Evolutionary conservation across 2,329 filamentous ascomycete species (phyloP).

Genomic region (Pseudogymnoascus sp.): DNA sequence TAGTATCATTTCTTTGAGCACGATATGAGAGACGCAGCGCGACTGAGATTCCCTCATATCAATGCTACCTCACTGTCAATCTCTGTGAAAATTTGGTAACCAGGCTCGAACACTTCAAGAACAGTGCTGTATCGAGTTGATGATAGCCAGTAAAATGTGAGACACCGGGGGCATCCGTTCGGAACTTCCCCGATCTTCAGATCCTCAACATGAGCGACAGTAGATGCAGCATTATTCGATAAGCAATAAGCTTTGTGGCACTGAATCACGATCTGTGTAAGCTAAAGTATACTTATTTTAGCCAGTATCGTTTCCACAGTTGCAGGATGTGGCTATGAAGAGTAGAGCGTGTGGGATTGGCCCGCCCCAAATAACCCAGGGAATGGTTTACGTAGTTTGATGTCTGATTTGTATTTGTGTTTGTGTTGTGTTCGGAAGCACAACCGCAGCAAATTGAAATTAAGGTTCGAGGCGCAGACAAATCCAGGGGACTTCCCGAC

Average conservation of each 20-base stretch:
- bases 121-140: background rate
- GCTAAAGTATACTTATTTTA: background rate
- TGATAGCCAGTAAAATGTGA: background rate
- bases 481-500: background rate
- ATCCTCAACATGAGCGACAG: background rate
- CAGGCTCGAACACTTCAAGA: background rate
- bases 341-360: background rate
- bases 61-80: background rate
- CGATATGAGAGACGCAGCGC: background rate
- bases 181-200: background rate
- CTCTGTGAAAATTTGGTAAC: background rate
- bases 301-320: background rate
- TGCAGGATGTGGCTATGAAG: background rate
- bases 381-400: background rate
- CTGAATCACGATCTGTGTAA: background rate
- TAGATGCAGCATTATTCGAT: background rate
- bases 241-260: background rate
- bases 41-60: too few relatives aligned
- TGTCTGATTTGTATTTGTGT: background rate
- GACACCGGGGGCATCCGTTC: background rate
- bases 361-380: background rate
- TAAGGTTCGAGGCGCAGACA: slow-evolving; percentile 3
- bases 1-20: background rate
- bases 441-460: background rate
- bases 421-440: background rate